Evolutionary conservation across 1,284 basidiomycete genomes (phyloP).

Genomic region (Anthracocystis panici-leucophaei): DNA sequence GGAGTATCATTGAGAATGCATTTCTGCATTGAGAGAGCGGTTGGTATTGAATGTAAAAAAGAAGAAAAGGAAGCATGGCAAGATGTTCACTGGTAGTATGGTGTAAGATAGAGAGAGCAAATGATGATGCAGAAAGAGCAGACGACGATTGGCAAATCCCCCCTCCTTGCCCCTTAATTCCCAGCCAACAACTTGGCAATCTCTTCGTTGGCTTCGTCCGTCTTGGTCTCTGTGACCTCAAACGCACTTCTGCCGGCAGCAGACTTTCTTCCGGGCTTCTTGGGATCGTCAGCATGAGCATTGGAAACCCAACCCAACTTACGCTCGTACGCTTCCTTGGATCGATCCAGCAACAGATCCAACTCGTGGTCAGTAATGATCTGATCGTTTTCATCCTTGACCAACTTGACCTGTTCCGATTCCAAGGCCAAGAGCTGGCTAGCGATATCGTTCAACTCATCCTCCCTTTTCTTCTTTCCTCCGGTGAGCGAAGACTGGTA

Average conservation of each 20-base stretch:
- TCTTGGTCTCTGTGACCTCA: conserved; percentile 82
- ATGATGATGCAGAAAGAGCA: background rate
- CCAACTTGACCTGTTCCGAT: conserved; percentile 89
- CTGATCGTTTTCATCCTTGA: conserved; percentile 77
- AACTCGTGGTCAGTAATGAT: conserved; percentile 85
- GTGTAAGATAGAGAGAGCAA: background rate
- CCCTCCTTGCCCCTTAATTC: conserved; percentile 6
- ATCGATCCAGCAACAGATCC: conserved; percentile 82
- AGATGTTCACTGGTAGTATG: background rate
- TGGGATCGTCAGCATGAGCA: conserved; percentile 17
- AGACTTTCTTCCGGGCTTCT: conserved; percentile 20
- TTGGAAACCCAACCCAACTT: conserved; percentile 78
- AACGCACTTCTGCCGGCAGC: conserved; percentile 74
- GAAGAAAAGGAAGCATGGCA: background rate
- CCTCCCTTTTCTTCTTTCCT: conserved; percentile 64
- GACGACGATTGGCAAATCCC: background rate
- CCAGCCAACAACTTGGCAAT: conserved; percentile 73
- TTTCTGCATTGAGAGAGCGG: no score
- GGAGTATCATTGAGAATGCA: no score
- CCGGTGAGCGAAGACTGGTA: conserved; percentile 71
- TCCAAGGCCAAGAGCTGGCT: conserved; percentile 83
- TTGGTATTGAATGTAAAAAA: background rate
- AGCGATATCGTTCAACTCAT: conserved; percentile 73
- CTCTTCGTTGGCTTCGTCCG: conserved; percentile 78
- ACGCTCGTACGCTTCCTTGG: conserved; percentile 82